Evolutionary conservation across 345 rosid genomes (phyloP).

Genomic region (Schrenkiella parvula): DNA sequence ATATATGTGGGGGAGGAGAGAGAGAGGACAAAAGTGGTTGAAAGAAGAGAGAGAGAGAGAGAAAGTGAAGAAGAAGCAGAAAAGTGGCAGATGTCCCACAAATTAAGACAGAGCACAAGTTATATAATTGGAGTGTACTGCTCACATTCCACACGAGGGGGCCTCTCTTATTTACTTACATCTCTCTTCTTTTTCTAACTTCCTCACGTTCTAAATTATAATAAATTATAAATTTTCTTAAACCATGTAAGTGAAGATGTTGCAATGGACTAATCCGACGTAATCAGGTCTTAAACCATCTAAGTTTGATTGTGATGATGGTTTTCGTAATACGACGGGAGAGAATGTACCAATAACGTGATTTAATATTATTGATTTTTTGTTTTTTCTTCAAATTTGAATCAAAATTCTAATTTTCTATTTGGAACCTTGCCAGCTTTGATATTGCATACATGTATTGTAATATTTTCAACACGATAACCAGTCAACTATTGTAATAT

Average conservation of each 20-base stretch:
- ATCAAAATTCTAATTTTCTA: neutral
- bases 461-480: neutral
- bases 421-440: neutral
- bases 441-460: neutral
- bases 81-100: conserved; percentile 35
- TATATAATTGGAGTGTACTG: conserved; percentile 36
- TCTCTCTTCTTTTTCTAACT: neutral
- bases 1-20: conserved; percentile 32
- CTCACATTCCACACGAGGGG: conserved; percentile 40
- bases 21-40: conserved; percentile 33
- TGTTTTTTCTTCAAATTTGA: neutral
- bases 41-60: conserved; percentile 11
- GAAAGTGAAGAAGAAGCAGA: conserved; percentile 28
- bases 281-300: neutral
- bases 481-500: neutral
- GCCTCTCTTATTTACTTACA: conserved; percentile 9
- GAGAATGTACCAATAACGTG: neutral
- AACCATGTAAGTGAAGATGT: neutral
- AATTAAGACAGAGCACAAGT: conserved; percentile 33
- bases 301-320: neutral
- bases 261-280: neutral
- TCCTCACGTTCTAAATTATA: too few species aligned
- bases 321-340: neutral
- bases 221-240: neutral
- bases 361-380: neutral